phyloP scores from a whole-genome alignment of 768 basidiomycete species.

The Phylloporus sp. region DNA sequence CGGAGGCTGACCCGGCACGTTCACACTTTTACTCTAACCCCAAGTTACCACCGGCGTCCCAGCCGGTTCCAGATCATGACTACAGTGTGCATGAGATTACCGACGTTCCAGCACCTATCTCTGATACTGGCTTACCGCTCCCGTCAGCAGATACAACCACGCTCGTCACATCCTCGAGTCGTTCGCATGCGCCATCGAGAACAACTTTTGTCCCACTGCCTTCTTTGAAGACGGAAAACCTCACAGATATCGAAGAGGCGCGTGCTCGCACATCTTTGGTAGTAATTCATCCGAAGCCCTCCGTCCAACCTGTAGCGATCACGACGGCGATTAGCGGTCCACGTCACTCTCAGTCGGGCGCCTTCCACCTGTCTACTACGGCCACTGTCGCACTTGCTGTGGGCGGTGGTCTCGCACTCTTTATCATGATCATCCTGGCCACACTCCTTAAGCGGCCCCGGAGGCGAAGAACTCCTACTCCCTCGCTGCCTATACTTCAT shows the following conservation, averaged over 20 bases:
- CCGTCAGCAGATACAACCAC: slow-evolving; percentile 15
- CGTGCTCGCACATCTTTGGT: slow-evolving; percentile 11
- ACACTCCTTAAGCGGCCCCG: slow-evolving; percentile 47
- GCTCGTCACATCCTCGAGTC: slow-evolving; percentile 4
- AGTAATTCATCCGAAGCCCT: not conserved
- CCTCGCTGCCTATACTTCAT: slow-evolving; percentile 69
- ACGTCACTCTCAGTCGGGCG: slow-evolving; percentile 10
- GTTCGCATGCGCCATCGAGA: slow-evolving; percentile 11
- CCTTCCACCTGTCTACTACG: slow-evolving; percentile 39
- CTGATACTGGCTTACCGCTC: slow-evolving; percentile 29
- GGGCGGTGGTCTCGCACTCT: slow-evolving; percentile 44
- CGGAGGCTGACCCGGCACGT: slow-evolving; percentile 1
- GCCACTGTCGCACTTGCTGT: slow-evolving; percentile 51
- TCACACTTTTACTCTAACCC: slow-evolving; percentile 3
- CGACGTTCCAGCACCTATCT: slow-evolving; percentile 27
- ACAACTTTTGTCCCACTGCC: slow-evolving; percentile 28
- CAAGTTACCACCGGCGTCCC: slow-evolving; percentile 12
- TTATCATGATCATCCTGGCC: slow-evolving; percentile 44
- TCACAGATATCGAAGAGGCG: slow-evolving; percentile 20
- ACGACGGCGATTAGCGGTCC: not conserved
- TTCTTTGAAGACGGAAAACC: slow-evolving; percentile 22
- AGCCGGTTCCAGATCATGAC: slow-evolving; percentile 15
- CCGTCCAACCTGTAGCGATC: slow-evolving; percentile 2
- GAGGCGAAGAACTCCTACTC: slow-evolving; percentile 54
- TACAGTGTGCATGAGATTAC: slow-evolving; percentile 27